Conservation (phyloP, 345 rosid genomes). For the Cardamine chenopodiifolia region DNA sequence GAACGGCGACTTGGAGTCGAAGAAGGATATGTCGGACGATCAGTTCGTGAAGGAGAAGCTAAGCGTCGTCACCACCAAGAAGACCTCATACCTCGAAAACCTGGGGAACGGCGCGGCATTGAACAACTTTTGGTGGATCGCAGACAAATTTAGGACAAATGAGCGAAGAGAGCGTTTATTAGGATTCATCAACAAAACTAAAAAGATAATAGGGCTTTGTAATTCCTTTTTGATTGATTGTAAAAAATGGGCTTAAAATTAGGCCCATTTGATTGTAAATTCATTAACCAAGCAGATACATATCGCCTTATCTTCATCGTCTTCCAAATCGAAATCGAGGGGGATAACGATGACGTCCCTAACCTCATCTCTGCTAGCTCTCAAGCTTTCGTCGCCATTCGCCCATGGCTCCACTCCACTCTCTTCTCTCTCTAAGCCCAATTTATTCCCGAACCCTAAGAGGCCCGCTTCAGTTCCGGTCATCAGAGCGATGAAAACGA, state of each 20-base stretch:
- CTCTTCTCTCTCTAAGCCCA: conserved; percentile 54
- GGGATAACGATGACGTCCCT: conserved; percentile 41
- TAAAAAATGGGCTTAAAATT: conserved; percentile 12
- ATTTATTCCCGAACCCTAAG: conserved; percentile 22
- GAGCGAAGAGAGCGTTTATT: neutral
- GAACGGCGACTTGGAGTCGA: conserved; percentile 38
- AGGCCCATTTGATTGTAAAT: conserved; percentile 15
- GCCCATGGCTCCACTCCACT: conserved; percentile 60
- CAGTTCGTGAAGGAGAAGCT: conserved; percentile 42
- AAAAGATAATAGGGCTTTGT: neutral
- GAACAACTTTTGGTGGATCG: neutral
- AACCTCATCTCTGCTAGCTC: conserved; percentile 52
- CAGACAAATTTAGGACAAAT: conserved; percentile 1
- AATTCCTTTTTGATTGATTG: neutral
- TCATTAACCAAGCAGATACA: neutral
- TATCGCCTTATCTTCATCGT: conserved; percentile 27
- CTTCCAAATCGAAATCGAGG: neutral
- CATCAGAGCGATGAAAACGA: conserved; percentile 68
- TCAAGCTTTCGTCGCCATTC: conserved; percentile 51
- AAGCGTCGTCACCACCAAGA: conserved; percentile 50
- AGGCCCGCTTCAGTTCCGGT: conserved; percentile 45
- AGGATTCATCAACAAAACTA: neutral
- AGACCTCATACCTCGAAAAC: conserved; percentile 63
- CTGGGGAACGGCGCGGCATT: conserved; percentile 54
- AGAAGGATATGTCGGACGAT: conserved; percentile 50